Evolutionary conservation across 106 monocot genomes (phyloP).

Genomic region (Apostasia ramifera): DNA sequence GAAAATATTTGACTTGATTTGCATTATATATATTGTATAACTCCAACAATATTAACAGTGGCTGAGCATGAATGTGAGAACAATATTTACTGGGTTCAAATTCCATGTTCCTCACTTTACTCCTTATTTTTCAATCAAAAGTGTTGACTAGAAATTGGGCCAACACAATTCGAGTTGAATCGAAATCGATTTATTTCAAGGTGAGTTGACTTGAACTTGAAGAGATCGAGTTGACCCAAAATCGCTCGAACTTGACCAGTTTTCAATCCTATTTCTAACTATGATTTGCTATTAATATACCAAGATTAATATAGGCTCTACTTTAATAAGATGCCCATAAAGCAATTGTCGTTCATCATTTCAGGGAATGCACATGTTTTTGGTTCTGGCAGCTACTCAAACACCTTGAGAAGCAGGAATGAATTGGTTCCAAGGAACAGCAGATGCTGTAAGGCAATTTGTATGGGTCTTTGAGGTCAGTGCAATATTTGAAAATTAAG

Average conservation of each 20-base stretch:
- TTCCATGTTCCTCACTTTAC: no score
- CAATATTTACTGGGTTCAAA: no score
- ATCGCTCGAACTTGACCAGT: background rate
- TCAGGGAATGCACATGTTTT: slow-evolving; percentile 30
- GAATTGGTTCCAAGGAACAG: slow-evolving; percentile 88
- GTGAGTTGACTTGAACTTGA: no score
- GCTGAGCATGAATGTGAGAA: no score
- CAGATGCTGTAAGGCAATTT: slow-evolving; percentile 92
- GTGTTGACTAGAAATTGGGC: no score
- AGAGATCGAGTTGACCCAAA: background rate
- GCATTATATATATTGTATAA: no score
- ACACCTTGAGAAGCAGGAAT: no score
- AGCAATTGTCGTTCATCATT: background rate
- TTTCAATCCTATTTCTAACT: background rate
- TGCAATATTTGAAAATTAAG: background rate
- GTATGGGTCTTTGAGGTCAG: slow-evolving; percentile 86
- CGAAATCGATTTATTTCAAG: no score
- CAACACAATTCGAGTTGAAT: no score
- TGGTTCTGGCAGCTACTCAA: slow-evolving; percentile 67
- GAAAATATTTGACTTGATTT: no score
- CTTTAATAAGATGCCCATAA: background rate
- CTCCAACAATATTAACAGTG: no score
- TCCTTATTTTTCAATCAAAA: no score
- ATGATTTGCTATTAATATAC: background rate
- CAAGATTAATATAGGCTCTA: background rate